Evolutionary conservation across 2,329 filamentous ascomycete genomes (phyloP).

Genomic region (Cryphonectria naterciae): DNA sequence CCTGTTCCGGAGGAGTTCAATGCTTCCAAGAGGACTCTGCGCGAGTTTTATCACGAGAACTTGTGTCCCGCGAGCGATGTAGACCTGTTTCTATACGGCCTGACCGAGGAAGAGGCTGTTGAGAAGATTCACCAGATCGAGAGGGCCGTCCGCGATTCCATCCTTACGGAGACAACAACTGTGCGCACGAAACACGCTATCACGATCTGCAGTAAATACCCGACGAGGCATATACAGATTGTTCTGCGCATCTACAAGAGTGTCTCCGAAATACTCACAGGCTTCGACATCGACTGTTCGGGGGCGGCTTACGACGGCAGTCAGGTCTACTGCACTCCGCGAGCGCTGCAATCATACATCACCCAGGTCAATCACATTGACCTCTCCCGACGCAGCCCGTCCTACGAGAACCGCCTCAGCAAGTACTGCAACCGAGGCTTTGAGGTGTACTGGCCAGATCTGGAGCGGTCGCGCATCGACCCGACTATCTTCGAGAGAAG

Average conservation of each 20-base stretch:
- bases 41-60: slow-evolving; percentile 80
- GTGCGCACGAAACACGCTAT: slow-evolving; percentile 86
- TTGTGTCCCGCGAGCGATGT: slow-evolving; percentile 85
- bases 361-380: slow-evolving; percentile 84
- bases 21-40: slow-evolving; percentile 63
- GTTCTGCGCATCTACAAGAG: slow-evolving; percentile 85
- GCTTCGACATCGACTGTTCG: slow-evolving; percentile 86
- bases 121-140: slow-evolving; percentile 88
- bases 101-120: slow-evolving; percentile 75
- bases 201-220: slow-evolving; percentile 81
- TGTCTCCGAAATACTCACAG: slow-evolving; percentile 81
- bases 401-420: slow-evolving; percentile 83
- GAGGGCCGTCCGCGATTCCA: slow-evolving; percentile 71
- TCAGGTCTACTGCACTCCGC: slow-evolving; percentile 78
- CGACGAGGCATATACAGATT: slow-evolving; percentile 80
- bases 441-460: slow-evolving; percentile 77
- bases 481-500: slow-evolving; percentile 86
- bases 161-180: slow-evolving; percentile 81
- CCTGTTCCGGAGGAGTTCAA: slow-evolving; percentile 68
- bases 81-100: slow-evolving; percentile 81
- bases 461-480: slow-evolving; percentile 77
- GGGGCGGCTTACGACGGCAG: slow-evolving; percentile 80
- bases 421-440: slow-evolving; percentile 87
- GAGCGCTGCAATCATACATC: slow-evolving; percentile 77
- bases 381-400: slow-evolving; percentile 77